phyloP scores from a whole-genome alignment of 495 filamentous ascomycete genomes.

The Halenospora varia region DNA sequence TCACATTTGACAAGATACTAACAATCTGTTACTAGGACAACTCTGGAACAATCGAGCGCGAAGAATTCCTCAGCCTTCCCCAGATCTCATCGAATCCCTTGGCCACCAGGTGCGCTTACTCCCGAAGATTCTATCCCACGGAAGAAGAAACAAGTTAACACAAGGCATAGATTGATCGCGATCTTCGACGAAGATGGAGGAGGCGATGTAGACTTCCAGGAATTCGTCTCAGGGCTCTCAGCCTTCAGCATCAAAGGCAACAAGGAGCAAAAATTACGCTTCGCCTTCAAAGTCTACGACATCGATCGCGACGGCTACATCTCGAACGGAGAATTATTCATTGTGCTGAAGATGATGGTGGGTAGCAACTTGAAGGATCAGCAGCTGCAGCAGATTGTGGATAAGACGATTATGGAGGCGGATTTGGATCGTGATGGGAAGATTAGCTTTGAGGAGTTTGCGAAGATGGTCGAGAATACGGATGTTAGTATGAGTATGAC shows the following conservation, averaged over 20 bases:
- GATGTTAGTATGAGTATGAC: conserved; percentile 99
- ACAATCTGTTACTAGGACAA: conserved; percentile 63
- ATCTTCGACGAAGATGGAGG: conserved; percentile 99
- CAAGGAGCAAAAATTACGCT: conserved; percentile 96
- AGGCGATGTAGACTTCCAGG: conserved; percentile 97
- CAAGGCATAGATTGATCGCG: conserved; percentile 77
- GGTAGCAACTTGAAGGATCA: conserved; percentile 99
- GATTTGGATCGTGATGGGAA: conserved; percentile 94
- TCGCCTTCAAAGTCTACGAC: conserved; percentile 99
- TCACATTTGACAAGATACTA: neutral
- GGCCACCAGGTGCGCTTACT: conserved; percentile 68
- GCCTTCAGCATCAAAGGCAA: conserved; percentile 98
- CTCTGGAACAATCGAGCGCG: conserved; percentile 96
- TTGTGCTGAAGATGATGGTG: conserved; percentile 99
- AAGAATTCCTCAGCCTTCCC: conserved; percentile 94
- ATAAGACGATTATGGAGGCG: conserved; percentile 99
- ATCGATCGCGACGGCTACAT: conserved; percentile 99
- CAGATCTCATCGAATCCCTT: conserved; percentile 98
- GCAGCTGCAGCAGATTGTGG: conserved; percentile 96
- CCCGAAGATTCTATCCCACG: neutral
- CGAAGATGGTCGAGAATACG: conserved; percentile 96
- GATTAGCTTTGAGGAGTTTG: conserved; percentile 99
- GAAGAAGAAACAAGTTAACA: conserved; percentile 8
- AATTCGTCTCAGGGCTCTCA: conserved; percentile 93
- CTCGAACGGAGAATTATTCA: conserved; percentile 97